Evolutionary conservation across 768 basidiomycete species (phyloP), one percentile per base, ranked within the genome.

Genomic region (Lanmaoa rubissima): DNA sequence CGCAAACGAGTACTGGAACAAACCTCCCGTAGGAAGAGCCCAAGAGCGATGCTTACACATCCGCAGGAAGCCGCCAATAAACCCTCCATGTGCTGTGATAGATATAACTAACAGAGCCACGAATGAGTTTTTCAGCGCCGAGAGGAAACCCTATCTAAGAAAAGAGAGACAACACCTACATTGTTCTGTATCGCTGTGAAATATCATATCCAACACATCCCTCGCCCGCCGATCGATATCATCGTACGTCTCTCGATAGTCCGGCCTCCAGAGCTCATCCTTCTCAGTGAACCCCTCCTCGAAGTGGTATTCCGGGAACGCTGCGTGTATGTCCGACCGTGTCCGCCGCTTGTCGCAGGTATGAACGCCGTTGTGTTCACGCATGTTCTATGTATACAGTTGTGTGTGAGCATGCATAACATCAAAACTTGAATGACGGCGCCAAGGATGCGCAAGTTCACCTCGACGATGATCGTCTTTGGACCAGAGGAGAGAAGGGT

Each of bases 291-390:
- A 81, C 0, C 76, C 79, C 0, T 69, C 63, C 61, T 90, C 86
- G 44, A 89, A 78, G 2, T 48, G 51, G 57, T 83, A 84, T 11
- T 69, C 65, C 0, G 85, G 82, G 17, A 68, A 68, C 3, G 44
- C n/a, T 1, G 39, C 51, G 2, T 55, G 62, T 43, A 91, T 83
- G 40, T 79, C 76, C 0, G 79, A 74, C 16, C 74, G 74, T 0
- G 81, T 74, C n/a, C 72, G 74, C 13, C 89, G 80, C 55, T 79
- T 79, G 68, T 92, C 90, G 62, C 88, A 92, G 0, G 87, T 89
- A 61, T 90, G 87, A 1, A 81, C 77, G 0, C 89, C 88, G 11
- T 65, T 68, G 54, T 79, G 78, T 70, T 92, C 90, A 36, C 88
- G 82, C 36, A 82, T 79, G 55, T 87, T 79, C 89, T 90, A 16